These are phyloP conservation scores for Verticillium nonalfalfae DNA, from an alignment of 2,329 filamentous ascomycete species.

Conservation along the genomic window DNA sequence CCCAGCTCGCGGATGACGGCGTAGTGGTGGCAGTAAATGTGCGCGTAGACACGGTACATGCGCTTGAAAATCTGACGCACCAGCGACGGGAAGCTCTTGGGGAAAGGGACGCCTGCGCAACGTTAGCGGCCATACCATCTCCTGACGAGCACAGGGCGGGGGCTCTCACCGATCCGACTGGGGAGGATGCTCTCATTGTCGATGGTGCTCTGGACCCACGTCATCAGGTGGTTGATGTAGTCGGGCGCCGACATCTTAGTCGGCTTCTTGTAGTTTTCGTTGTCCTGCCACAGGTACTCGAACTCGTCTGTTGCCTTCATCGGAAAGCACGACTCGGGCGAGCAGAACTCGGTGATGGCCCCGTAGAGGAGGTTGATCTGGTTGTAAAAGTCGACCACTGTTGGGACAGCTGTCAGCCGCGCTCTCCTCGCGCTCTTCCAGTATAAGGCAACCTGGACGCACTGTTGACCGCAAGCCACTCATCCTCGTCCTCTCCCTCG, in stretches of 20 bases:
- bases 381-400: constrained; percentile 99
- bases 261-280: constrained; percentile 85
- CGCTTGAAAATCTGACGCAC: constrained; percentile 98
- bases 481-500: constrained; percentile 94
- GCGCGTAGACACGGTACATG: constrained; percentile 96
- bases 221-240: constrained; percentile 97
- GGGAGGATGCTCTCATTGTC: constrained; percentile 94
- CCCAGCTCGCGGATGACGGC: constrained; percentile 92
- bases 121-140: constrained; percentile 6
- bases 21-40: constrained; percentile 99
- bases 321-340: constrained; percentile 91
- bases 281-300: constrained; percentile 98
- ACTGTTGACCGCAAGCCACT: constrained; percentile 98
- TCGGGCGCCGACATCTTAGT: constrained; percentile 97
- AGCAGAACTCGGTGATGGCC: constrained; percentile 98
- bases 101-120: constrained; percentile 74
- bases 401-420: constrained; percentile 17
- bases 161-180: constrained; percentile 69
- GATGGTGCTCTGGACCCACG: constrained; percentile 91
- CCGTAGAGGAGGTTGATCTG: constrained; percentile 99
- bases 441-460: constrained; percentile 22
- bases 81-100: constrained; percentile 81
- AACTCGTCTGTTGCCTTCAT: constrained; percentile 99
- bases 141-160: background rate
- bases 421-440: background rate